Conservation (phyloP, 78 protist genomes). For the Ministeria vibrans region DNA sequence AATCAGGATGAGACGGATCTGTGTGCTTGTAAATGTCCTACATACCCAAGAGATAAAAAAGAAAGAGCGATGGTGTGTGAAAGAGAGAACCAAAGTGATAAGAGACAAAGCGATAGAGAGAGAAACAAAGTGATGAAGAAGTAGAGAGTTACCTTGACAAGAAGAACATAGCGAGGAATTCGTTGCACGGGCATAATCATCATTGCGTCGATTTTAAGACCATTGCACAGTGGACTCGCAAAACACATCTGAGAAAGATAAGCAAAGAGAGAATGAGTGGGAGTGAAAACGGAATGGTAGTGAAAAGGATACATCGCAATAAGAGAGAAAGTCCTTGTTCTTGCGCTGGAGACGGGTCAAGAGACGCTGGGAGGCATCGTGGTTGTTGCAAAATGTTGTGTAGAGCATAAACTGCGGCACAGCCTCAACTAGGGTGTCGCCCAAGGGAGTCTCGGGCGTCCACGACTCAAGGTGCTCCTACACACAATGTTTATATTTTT, state of each 20-base stretch:
- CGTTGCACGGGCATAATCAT: slow-evolving; percentile 27
- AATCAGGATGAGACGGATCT: neutral
- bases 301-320: neutral
- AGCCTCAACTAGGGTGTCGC: too few relatives aligned
- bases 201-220: neutral
- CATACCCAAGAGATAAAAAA: too few relatives aligned
- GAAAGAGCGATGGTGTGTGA: too few relatives aligned
- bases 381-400: slow-evolving; percentile 1
- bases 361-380: neutral
- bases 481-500: neutral
- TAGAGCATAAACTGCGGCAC: neutral
- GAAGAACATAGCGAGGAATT: slow-evolving; percentile 20
- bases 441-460: too few relatives aligned
- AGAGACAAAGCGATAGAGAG: too few relatives aligned
- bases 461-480: neutral
- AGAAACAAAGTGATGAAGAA: too few relatives aligned
- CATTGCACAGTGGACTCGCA: neutral
- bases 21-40: neutral
- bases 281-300: neutral
- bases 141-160: slow-evolving; percentile 6
- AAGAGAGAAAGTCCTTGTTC: neutral
- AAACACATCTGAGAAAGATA: neutral
- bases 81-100: too few relatives aligned
- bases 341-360: neutral
- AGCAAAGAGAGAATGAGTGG: neutral